phyloP scores from a whole-genome alignment of 306 rosid genomes.

The Vigna nakashimae region DNA sequence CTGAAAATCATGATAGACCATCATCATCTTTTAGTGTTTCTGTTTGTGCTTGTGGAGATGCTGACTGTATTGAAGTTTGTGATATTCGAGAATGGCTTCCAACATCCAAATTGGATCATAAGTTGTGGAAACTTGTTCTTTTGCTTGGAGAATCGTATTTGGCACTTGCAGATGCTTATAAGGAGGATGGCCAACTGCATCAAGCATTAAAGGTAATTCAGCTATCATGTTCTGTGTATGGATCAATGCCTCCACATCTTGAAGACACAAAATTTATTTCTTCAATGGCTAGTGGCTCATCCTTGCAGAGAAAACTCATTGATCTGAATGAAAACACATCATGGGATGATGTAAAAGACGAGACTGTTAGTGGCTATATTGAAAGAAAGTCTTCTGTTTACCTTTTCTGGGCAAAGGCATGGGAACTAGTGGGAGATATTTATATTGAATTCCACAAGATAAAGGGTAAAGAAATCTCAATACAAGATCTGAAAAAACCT shows the following conservation, averaged over 20 bases:
- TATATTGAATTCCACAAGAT: conserved; percentile 73
- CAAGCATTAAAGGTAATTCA: conserved; percentile 88
- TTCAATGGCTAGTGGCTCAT: conserved; percentile 72
- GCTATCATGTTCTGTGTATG: conserved; percentile 90
- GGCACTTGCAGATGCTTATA: conserved; percentile 92
- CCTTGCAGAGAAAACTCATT: conserved; percentile 49
- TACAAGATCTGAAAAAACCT: conserved; percentile 59
- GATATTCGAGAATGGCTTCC: conserved; percentile 99
- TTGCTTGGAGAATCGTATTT: conserved; percentile 97
- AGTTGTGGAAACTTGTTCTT: conserved; percentile 95
- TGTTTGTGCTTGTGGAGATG: conserved; percentile 96
- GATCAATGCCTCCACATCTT: conserved; percentile 97
- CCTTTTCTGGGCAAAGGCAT: conserved; percentile 95
- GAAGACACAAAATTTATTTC: conserved; percentile 86
- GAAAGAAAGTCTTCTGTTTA: conserved; percentile 78
- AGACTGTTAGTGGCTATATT: conserved; percentile 49
- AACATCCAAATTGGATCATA: conserved; percentile 83
- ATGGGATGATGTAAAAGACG: conserved; percentile 50
- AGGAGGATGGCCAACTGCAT: conserved; percentile 80
- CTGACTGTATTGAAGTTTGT: conserved; percentile 97
- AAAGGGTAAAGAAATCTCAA: conserved; percentile 56
- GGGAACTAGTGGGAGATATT: conserved; percentile 91
- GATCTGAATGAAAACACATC: conserved; percentile 54
- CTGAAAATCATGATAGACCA: conserved; percentile 55
- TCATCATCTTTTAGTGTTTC: conserved; percentile 66